Evolutionary conservation across 2,329 filamentous ascomycete species (phyloP).

Genomic region (Elsinoe perseae): DNA sequence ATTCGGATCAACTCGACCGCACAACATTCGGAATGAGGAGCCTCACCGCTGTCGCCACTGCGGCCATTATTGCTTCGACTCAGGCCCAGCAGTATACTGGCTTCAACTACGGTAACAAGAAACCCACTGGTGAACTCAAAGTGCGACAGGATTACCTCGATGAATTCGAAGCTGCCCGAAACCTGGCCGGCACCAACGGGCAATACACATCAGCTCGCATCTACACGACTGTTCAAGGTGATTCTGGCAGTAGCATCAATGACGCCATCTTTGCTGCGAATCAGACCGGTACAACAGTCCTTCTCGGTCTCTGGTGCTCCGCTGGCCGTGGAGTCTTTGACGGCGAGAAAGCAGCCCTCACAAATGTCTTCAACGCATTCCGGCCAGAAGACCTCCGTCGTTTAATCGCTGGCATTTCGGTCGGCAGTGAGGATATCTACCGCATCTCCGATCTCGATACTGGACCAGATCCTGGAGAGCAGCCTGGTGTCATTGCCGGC

Average conservation of each 20-base stretch:
- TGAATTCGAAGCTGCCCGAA: conserved; percentile 57
- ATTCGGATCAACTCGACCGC: no score
- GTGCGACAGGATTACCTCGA: conserved; percentile 55
- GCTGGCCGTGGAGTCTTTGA: conserved; percentile 53
- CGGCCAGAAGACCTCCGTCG: conserved; percentile 53
- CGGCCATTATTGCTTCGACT: background rate
- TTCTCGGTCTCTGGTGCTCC: conserved; percentile 80
- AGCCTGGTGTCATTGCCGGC: conserved; percentile 9
- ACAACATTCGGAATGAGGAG: background rate
- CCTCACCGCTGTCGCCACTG: background rate
- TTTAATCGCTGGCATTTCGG: conserved; percentile 74
- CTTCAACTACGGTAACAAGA: conserved; percentile 65
- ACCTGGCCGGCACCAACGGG: conserved; percentile 48
- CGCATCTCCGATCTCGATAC: conserved; percentile 17
- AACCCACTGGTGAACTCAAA: conserved; percentile 54
- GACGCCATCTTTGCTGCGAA: conserved; percentile 73
- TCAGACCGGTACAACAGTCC: conserved; percentile 64
- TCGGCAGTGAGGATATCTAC: conserved; percentile 71
- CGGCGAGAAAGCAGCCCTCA: conserved; percentile 68
- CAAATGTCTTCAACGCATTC: conserved; percentile 60
- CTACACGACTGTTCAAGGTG: conserved; percentile 64
- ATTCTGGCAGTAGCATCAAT: conserved; percentile 51
- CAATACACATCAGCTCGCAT: conserved; percentile 60
- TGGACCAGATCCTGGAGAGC: conserved; percentile 9
- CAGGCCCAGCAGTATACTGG: conserved; percentile 14